Conservation (phyloP, 495 filamentous ascomycete genomes). For the Lindgomyces ingoldianus region DNA sequence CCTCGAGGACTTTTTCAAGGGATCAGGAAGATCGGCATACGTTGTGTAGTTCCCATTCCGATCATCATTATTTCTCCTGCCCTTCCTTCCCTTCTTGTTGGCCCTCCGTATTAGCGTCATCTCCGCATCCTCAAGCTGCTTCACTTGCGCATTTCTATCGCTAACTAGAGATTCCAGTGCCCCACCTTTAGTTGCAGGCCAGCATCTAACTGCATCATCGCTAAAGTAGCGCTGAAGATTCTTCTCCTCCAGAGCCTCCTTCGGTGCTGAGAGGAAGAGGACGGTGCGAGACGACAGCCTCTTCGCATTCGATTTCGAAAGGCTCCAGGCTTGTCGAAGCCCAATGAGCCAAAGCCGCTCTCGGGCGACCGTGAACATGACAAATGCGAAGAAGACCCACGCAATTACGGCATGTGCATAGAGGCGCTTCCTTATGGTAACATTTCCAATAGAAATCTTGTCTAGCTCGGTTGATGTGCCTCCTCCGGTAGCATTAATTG, state of each 20-base stretch:
- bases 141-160: constrained; percentile 31
- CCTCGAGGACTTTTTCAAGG: constrained; percentile 27
- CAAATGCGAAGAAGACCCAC: constrained; percentile 60
- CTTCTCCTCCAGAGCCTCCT: constrained; percentile 44
- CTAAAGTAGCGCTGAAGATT: constrained; percentile 40
- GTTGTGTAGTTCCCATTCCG: constrained; percentile 5
- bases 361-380: constrained; percentile 65
- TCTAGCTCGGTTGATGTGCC: constrained; percentile 62
- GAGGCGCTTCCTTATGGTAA: constrained; percentile 53
- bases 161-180: constrained; percentile 39
- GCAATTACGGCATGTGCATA: constrained; percentile 63
- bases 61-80: constrained; percentile 10
- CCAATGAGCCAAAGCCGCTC: constrained; percentile 71
- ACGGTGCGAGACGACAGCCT: constrained; percentile 70
- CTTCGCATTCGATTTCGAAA: constrained; percentile 65
- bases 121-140: constrained; percentile 43
- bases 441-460: constrained; percentile 66
- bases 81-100: constrained; percentile 31
- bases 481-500: constrained; percentile 77
- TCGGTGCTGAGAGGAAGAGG: constrained; percentile 67
- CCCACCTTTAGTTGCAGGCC: constrained; percentile 51
- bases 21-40: constrained; percentile 16
- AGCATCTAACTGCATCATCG: constrained; percentile 59
- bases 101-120: constrained; percentile 35
- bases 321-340: constrained; percentile 68